Evolutionary conservation across 225 moss, liverwort and hornwort species (phyloP), one percentile per base, ranked within the genome.

Genomic region (Neckera pumila): DNA sequence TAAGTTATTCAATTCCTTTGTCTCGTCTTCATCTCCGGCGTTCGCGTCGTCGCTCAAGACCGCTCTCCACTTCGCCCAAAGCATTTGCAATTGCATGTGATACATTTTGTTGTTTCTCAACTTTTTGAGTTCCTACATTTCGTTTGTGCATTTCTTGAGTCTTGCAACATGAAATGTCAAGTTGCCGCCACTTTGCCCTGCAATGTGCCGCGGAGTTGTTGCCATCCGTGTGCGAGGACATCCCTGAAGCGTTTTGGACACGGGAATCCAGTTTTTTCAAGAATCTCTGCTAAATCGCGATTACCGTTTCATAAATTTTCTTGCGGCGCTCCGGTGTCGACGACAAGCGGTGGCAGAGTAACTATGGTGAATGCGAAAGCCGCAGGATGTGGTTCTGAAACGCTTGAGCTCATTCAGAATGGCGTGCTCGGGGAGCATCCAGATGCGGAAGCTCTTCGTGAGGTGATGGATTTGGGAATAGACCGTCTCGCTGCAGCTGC

Each of bases 371-470:
- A 88, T 86, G 84, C 75, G 66, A 23, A 61, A 80, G 80, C 67
- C 63, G 77, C 65, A 67, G 87, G 65, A 85, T 76, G 80, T 42
- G 88, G 67, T 53, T 49, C 89, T 65, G 90, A 94, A 70, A 90
- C 87, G 45, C 80, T 97, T 84, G 89, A 93, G 54, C 84, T 85
- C 58, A 93, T 97, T 84, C 82, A 92, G 60, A 91, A 83, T 58
- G 96, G 95, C 75, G 83, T 15, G 74, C 90, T 95, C 22, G 97
- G 95, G 75, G 95, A 97, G 91, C 92, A 94, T 85, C 95, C 95
- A 25, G 93, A 94, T 72, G 90, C 76, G 85, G 81, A 54, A 22
- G 88, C 72, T 73, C 88, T 97, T 38, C 90, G 89, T 34, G 90
- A 90, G 88, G 93, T 95, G 45, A 89, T 91, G 83, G 56, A 84